Evolutionary conservation across 257 asterid species (phyloP), one percentile per base, ranked within the genome.

Genomic region (Craterostigma plantagineum): DNA sequence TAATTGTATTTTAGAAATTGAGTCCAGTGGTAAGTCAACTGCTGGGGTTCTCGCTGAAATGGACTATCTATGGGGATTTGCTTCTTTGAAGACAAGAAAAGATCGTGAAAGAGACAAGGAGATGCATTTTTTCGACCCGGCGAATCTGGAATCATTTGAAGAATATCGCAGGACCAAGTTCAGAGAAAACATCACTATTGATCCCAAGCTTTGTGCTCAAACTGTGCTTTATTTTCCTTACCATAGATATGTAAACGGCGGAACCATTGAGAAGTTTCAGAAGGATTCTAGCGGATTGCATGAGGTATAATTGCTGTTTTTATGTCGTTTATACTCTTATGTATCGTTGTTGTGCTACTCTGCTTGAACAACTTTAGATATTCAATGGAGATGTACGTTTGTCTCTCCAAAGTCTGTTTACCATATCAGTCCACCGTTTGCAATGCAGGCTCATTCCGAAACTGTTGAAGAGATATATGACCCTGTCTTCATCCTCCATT

Each of bases 51-150:
- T 81, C 62, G 75, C 69, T 35, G 67, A 58, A 62, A 51, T 70
- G 64, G 94, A 78, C 73, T 86, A 65, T 51, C 51, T 78, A 43
- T 86, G 97, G 97, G 94, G 94, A 33, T 38, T 58, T 65, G 81
- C 93, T 60, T 69, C 73, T 48, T 36, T 59, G 54, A 73, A 59
- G 52, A 62, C 61, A 48, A 65, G 69, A 48, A 67, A 69, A 47
- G 81, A 73, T 50, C 51, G 62, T 63, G 77, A 72, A 44, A 61
- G 52, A 56, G 60, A 55, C 46, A 65, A 57, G 45, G 55, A 53
- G 51, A 41, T 55, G 56, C 57, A 54, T 45, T 53, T 60, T 45
- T 48, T 42, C 58, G 65, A 61, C 17, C 51, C 44, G 11, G 44
- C 48, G 51, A 61, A 53, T 45, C 53, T 63, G 41, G 87, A 78